Percentiles rank a stretch among this genome's conserved stretches.
Conservation (phyloP, 2,329 filamentous ascomycete species). For the Leptoxyphium fumago region DNA sequence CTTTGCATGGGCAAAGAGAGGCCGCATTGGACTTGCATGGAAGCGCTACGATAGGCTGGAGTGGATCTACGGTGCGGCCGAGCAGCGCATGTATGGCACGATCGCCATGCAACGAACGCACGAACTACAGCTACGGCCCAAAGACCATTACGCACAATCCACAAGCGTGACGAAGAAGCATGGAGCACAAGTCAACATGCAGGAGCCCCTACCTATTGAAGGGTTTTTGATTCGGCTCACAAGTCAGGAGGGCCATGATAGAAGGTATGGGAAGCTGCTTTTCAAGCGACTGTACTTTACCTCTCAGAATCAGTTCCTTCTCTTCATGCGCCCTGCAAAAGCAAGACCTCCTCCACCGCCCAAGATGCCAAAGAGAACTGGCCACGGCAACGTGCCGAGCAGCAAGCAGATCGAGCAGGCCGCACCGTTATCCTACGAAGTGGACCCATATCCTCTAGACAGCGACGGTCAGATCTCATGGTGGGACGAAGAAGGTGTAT, state of each 20-base stretch:
- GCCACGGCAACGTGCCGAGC: conserved; percentile 33
- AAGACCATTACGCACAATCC: conserved; percentile 47
- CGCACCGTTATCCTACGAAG: conserved; percentile 46
- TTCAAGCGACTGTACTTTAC: conserved; percentile 53
- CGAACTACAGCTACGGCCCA: conserved; percentile 50
- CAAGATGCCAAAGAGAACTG: conserved; percentile 30
- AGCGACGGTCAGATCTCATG: conserved; percentile 40
- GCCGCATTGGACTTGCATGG: conserved; percentile 52
- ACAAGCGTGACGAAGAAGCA: conserved; percentile 26
- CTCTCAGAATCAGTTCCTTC: conserved; percentile 46
- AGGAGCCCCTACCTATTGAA: conserved; percentile 48
- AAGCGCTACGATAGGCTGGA: conserved; percentile 54
- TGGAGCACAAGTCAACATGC: conserved; percentile 33
- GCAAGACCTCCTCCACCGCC: conserved; percentile 43
- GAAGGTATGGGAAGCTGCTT: conserved; percentile 44
- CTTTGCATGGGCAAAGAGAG: conserved; percentile 41
- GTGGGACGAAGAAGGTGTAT: conserved; percentile 24
- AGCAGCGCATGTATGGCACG: conserved; percentile 54
- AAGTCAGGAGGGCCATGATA: conserved; percentile 45
- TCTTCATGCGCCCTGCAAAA: conserved; percentile 47
- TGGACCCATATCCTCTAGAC: conserved; percentile 43
- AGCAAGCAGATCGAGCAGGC: conserved; percentile 39
- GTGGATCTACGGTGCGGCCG: conserved; percentile 51
- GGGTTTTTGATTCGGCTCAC: conserved; percentile 52
- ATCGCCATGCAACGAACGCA: conserved; percentile 53